These are phyloP conservation scores for Ceratobasidium theobromae DNA, from an alignment of 1,284 basidiomycete genomes.

Conservation along the genomic window DNA sequence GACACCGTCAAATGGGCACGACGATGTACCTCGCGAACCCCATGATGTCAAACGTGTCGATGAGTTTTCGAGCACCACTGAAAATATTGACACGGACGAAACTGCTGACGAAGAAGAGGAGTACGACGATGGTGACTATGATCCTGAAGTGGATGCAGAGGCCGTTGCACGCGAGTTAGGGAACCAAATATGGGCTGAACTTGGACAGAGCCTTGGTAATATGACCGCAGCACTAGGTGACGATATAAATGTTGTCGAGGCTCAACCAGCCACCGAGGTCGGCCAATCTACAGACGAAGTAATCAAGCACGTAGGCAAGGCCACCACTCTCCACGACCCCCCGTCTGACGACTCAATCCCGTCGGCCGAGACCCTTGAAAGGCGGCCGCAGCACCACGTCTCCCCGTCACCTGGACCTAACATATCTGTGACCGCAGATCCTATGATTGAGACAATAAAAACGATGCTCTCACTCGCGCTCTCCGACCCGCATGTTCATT, in stretches of 20 bases:
- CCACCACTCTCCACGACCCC: too few species aligned
- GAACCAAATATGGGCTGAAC: conserved; percentile 70
- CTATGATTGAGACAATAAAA: conserved; percentile 32
- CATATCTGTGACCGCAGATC: neutral
- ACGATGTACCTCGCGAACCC: too few species aligned
- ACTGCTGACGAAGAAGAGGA: conserved; percentile 49
- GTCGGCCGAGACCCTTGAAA: too few species aligned
- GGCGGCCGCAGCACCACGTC: conserved; percentile 35
- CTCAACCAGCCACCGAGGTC: neutral
- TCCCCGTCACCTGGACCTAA: neutral
- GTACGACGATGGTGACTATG: conserved; percentile 53
- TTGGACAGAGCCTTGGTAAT: conserved; percentile 60
- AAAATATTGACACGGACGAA: conserved; percentile 51
- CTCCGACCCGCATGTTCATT: conserved; percentile 24
- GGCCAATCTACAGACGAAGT: neutral
- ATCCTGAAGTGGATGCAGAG: conserved; percentile 68
- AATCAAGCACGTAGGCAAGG: too few species aligned
- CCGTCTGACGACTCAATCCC: too few species aligned
- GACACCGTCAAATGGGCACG: too few species aligned
- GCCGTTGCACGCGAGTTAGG: conserved; percentile 67
- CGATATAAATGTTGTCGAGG: conserved; percentile 33
- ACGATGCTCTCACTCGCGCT: conserved; percentile 29
- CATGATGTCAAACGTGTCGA: too few species aligned
- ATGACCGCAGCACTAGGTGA: conserved; percentile 39
- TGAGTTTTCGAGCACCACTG: too few species aligned